Conservation (phyloP, 352 stramenopile species). For the Globisporangium paddicum region DNA sequence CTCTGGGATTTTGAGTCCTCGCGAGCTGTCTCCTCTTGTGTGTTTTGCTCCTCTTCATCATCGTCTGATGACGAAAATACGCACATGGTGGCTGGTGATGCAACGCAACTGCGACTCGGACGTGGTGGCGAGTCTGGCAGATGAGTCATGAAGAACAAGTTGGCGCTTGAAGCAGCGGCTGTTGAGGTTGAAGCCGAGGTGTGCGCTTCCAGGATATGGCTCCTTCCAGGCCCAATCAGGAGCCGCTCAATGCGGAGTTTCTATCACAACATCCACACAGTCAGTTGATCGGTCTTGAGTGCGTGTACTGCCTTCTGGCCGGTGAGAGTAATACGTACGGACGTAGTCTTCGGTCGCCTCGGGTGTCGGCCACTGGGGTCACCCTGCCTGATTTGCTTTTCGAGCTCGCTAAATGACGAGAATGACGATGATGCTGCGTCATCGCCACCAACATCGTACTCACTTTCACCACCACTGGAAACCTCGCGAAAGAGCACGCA, state of each 20-base stretch:
- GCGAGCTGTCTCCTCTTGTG: not conserved
- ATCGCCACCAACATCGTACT: not conserved
- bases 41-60: not conserved
- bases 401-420: not conserved
- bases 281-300: not conserved
- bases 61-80: constrained; percentile 1
- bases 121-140: constrained; percentile 51
- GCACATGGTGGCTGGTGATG: not conserved
- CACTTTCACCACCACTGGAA: not conserved
- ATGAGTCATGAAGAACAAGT: constrained; percentile 38
- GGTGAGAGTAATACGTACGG: constrained; percentile 14
- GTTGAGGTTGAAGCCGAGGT: not conserved
- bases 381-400: not conserved
- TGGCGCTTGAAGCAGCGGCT: not conserved
- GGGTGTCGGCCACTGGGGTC: constrained; percentile 3
- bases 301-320: not conserved
- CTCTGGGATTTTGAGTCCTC: not conserved
- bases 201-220: constrained; percentile 8
- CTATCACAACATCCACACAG: constrained; percentile 9
- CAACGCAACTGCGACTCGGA: not conserved
- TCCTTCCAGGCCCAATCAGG: constrained; percentile 23
- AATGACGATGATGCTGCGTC: not conserved
- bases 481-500: constrained; percentile 11
- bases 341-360: constrained; percentile 31
- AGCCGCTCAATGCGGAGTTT: constrained; percentile 40